Percentiles rank a stretch among this genome's conserved stretches.
Evolutionary conservation across 2,329 filamentous ascomycete species (phyloP).

Genomic region (Verticillium dahliae): DNA sequence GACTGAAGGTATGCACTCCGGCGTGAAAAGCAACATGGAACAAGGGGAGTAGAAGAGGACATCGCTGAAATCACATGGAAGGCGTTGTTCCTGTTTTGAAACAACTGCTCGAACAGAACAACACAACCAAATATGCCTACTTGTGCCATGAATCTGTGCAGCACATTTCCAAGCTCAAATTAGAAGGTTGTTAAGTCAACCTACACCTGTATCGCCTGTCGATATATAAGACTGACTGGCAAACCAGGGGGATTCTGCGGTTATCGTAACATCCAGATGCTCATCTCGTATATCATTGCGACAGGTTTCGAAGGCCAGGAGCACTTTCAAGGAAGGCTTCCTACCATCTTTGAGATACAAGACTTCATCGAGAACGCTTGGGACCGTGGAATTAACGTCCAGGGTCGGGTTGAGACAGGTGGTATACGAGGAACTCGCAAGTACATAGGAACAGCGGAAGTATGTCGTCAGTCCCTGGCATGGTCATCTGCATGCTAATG

Average conservation of each 20-base stretch:
- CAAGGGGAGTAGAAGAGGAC: background rate
- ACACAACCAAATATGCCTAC: slow-evolving; percentile 62
- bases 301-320: slow-evolving; percentile 49
- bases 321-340: slow-evolving; percentile 54
- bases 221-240: background rate
- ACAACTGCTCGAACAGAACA: slow-evolving; percentile 59
- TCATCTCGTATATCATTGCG: slow-evolving; percentile 70
- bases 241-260: slow-evolving; percentile 77
- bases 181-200: slow-evolving; percentile 48
- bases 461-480: slow-evolving; percentile 24
- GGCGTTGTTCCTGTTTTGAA: slow-evolving; percentile 57
- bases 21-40: background rate
- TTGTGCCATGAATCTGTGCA: slow-evolving; percentile 69
- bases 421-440: slow-evolving; percentile 85
- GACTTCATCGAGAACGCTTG: slow-evolving; percentile 82
- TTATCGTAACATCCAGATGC: slow-evolving; percentile 91
- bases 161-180: slow-evolving; percentile 76
- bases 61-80: slow-evolving; percentile 5
- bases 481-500: background rate
- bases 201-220: background rate
- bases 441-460: slow-evolving; percentile 91
- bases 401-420: slow-evolving; percentile 74
- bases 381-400: slow-evolving; percentile 74
- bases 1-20: slow-evolving; percentile 33
- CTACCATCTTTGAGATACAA: slow-evolving; percentile 76